Conservation (phyloP, 2,329 filamentous ascomycete species). For the Verticillium nonalfalfae region DNA sequence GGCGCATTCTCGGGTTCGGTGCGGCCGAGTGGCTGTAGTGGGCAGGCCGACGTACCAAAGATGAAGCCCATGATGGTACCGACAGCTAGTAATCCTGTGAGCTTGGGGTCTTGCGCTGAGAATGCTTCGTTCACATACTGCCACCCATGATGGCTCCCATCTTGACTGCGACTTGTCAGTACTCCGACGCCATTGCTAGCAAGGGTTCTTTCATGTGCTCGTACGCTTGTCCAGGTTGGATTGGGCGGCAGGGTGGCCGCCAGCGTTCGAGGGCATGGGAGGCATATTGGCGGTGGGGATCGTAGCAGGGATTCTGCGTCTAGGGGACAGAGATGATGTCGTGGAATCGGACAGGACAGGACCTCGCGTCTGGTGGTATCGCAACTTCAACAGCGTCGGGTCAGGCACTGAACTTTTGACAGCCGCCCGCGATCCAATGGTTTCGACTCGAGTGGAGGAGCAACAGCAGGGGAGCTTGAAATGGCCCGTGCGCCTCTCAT, state of each 20-base stretch:
- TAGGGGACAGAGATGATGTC: background rate
- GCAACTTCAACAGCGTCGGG: background rate
- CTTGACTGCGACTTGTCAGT: conserved; percentile 59
- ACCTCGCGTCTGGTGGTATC: background rate
- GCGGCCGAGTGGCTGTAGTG: background rate
- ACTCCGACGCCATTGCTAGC: background rate
- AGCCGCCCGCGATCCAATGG: background rate
- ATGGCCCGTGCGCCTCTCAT: background rate
- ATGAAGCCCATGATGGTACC: conserved; percentile 97
- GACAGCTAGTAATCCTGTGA: conserved; percentile 59
- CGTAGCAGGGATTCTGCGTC: background rate
- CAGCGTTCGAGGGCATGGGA: conserved; percentile 30
- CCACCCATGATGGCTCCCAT: conserved; percentile 99
- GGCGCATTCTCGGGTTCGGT: conserved; percentile 1
- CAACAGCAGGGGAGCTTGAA: background rate
- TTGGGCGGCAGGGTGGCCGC: conserved; percentile 32
- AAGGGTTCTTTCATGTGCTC: conserved; percentile 3
- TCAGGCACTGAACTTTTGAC: background rate
- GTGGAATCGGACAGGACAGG: background rate
- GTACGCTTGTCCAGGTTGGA: conserved; percentile 51
- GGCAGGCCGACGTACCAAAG: conserved; percentile 58
- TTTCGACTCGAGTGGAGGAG: background rate
- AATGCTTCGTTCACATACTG: conserved; percentile 56
- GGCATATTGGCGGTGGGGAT: conserved; percentile 23
- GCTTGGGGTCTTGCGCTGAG: conserved; percentile 8